Evolutionary conservation across 176 grass and related monocot genomes (phyloP).

Genomic region (Carex littledalei): DNA sequence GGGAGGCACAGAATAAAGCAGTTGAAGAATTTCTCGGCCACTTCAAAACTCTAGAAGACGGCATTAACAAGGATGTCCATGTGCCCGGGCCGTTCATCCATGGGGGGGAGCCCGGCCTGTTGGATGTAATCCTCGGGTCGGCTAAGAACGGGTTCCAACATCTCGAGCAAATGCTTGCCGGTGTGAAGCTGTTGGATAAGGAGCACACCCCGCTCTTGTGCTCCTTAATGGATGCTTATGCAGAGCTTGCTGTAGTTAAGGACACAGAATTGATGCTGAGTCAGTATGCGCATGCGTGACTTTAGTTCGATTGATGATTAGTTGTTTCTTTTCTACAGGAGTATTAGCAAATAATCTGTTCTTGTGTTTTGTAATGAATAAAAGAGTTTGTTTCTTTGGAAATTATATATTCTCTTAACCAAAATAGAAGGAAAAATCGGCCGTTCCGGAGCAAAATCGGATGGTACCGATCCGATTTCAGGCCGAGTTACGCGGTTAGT

Average conservation of each 20-base stretch:
- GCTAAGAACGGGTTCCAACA: not conserved
- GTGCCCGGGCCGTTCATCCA: slow-evolving; percentile 14
- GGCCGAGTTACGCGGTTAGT: no score
- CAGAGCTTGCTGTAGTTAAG: slow-evolving; percentile 14
- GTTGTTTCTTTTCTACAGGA: not conserved
- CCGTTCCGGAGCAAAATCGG: no score
- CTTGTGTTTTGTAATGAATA: not conserved
- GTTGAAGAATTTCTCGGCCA: not conserved
- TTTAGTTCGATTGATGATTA: not conserved
- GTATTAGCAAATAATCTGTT: not conserved
- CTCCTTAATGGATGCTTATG: slow-evolving; percentile 14
- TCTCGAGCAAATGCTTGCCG: not conserved
- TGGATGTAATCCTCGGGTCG: not conserved
- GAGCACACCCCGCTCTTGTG: slow-evolving; percentile 8
- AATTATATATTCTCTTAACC: not conserved
- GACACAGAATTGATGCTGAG: not conserved
- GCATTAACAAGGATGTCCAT: slow-evolving; percentile 20
- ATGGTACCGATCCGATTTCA: no score
- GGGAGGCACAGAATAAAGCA: slow-evolving; percentile 22
- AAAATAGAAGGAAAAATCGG: no score
- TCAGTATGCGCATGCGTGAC: not conserved
- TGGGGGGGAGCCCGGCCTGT: not conserved
- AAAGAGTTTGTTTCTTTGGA: not conserved
- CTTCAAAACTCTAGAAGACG: slow-evolving; percentile 16
- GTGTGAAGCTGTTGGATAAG: slow-evolving; percentile 1